phyloP scores from a whole-genome alignment of 495 filamentous ascomycete genomes.

The Penicillium goetzii region DNA sequence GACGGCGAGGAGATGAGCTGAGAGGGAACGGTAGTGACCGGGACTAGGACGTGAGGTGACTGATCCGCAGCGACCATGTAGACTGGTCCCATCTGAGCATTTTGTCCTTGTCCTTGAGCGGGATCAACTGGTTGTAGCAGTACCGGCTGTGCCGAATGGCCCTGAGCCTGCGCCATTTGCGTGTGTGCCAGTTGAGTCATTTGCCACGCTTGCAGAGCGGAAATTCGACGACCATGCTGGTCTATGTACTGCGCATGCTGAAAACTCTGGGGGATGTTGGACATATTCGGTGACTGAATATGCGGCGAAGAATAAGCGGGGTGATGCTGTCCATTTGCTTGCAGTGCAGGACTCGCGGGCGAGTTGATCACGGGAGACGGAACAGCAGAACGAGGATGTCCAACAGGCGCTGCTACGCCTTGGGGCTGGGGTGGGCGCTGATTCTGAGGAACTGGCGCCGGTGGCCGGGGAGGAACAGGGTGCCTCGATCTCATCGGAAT shows the following conservation, averaged over 20 bases:
- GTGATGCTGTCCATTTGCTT: not conserved
- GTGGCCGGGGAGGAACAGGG: not conserved
- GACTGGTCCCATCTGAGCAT: not conserved
- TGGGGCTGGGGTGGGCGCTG: not conserved
- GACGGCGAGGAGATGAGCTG: not conserved
- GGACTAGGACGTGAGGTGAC: not conserved
- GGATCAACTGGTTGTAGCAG: not conserved
- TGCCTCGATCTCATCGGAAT: constrained; percentile 20
- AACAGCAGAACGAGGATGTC: not conserved
- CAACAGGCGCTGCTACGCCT: not conserved
- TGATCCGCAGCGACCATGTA: not conserved
- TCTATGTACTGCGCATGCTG: not conserved
- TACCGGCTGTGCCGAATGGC: not conserved
- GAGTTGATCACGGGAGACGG: not conserved
- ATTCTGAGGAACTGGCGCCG: not conserved
- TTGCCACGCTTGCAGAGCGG: not conserved
- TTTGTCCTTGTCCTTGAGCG: not conserved
- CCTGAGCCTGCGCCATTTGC: not conserved
- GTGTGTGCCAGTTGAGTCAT: not conserved
- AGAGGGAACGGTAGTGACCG: not conserved
- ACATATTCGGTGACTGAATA: not conserved
- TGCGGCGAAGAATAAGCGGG: not conserved
- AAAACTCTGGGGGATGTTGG: not conserved
- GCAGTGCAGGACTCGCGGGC: not conserved
- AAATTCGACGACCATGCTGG: not conserved